These are phyloP conservation scores for Pseudocercospora ulei DNA, from an alignment of 2,329 filamentous ascomycete genomes.

Conservation along the genomic window DNA sequence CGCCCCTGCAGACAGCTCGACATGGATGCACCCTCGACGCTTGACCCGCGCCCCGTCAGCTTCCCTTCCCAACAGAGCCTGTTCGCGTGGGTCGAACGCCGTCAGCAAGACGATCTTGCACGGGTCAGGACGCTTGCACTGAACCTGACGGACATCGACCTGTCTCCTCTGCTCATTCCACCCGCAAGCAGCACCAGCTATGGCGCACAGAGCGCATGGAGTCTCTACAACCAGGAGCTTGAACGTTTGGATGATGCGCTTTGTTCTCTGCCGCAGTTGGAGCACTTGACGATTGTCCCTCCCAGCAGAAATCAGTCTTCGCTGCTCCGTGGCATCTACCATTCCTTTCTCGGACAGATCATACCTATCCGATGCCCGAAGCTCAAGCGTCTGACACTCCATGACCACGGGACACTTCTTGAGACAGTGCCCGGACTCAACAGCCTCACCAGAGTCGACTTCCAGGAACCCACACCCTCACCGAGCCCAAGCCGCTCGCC, in stretches of 20 bases:
- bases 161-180: slow-evolving; percentile 22
- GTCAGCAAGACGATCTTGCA: slow-evolving; percentile 19
- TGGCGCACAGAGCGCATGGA: slow-evolving; percentile 19
- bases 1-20: slow-evolving; percentile 20
- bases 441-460: slow-evolving; percentile 15
- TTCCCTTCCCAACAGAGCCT: slow-evolving; percentile 27
- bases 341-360: slow-evolving; percentile 24
- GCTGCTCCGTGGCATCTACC: slow-evolving; percentile 25
- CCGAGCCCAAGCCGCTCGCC: slow-evolving; percentile 2
- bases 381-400: slow-evolving; percentile 17
- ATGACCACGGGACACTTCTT: slow-evolving; percentile 17
- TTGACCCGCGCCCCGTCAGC: slow-evolving; percentile 22
- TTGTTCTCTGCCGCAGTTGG: slow-evolving; percentile 20
- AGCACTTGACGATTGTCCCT: slow-evolving; percentile 21
- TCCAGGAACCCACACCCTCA: slow-evolving; percentile 1
- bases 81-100: slow-evolving; percentile 26
- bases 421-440: slow-evolving; percentile 19
- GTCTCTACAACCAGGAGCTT: slow-evolving; percentile 27
- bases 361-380: slow-evolving; percentile 17
- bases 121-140: slow-evolving; percentile 23
- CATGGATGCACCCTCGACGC: slow-evolving; percentile 24
- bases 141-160: slow-evolving; percentile 27
- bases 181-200: slow-evolving; percentile 1
- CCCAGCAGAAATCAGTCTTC: slow-evolving; percentile 21
- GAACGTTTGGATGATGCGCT: slow-evolving; percentile 22